These are phyloP conservation scores for Leccinellum albellum DNA, from an alignment of 768 basidiomycete species.

Conservation along the genomic window DNA sequence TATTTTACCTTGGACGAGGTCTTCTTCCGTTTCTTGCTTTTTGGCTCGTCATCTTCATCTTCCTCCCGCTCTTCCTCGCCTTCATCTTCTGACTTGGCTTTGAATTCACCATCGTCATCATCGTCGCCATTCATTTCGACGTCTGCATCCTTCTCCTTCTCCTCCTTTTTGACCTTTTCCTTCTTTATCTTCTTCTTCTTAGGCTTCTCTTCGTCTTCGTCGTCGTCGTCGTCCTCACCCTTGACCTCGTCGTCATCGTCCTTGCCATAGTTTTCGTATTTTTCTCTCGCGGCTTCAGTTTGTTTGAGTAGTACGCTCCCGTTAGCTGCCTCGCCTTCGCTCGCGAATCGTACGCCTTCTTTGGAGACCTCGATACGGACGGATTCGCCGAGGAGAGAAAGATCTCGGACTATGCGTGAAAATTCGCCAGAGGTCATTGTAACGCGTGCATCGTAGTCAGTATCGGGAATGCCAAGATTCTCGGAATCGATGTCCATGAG, in stretches of 20 bases:
- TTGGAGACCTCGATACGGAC: slow-evolving; percentile 95
- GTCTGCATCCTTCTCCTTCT: slow-evolving; percentile 39
- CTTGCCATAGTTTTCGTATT: slow-evolving; percentile 39
- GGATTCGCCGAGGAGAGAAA: slow-evolving; percentile 85
- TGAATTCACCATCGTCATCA: slow-evolving; percentile 40
- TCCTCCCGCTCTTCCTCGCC: slow-evolving; percentile 48
- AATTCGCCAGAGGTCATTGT: slow-evolving; percentile 87
- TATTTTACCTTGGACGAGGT: slow-evolving; percentile 42
- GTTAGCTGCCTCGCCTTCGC: slow-evolving; percentile 93
- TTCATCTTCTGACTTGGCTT: slow-evolving; percentile 43
- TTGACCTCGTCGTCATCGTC: slow-evolving; percentile 40
- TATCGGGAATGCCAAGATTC: slow-evolving; percentile 92
- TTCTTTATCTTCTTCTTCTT: slow-evolving; percentile 33
- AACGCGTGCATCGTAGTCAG: slow-evolving; percentile 92
- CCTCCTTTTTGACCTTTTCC: slow-evolving; percentile 39
- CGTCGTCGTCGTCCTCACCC: slow-evolving; percentile 43
- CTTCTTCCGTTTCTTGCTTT: slow-evolving; percentile 71
- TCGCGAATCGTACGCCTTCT: slow-evolving; percentile 89
- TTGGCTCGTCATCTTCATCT: slow-evolving; percentile 48
- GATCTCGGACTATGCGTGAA: slow-evolving; percentile 86
- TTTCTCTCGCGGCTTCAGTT: slow-evolving; percentile 49
- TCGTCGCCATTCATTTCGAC: slow-evolving; percentile 51
- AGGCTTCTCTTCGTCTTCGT: slow-evolving; percentile 26
- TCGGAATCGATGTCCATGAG: slow-evolving; percentile 99
- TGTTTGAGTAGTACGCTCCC: slow-evolving; percentile 83